A percentile compares a stretch with the other conserved stretches of the same genome.
Evolutionary conservation across 345 rosid species (phyloP).

Genomic region (Xanthoceras sorbifolium): DNA sequence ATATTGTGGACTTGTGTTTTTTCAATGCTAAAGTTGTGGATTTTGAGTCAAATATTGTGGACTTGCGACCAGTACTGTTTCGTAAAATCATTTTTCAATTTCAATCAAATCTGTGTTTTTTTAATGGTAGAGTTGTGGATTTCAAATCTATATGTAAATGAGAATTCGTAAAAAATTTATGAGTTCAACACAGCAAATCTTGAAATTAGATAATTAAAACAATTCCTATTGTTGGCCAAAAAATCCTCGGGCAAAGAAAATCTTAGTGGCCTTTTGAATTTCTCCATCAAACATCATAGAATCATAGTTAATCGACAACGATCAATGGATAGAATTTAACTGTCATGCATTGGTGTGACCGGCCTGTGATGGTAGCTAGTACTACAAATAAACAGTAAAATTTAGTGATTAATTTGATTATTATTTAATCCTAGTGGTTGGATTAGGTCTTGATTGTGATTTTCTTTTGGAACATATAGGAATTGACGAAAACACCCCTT

Average conservation of each 20-base stretch:
- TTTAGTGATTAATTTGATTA: neutral
- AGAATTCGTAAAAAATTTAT: too few species aligned
- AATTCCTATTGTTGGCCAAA: neutral
- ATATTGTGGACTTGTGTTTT: too few species aligned
- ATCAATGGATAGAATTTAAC: neutral
- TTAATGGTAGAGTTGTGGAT: neutral
- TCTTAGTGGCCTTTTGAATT: neutral
- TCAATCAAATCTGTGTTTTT: too few species aligned
- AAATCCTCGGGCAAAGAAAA: too few species aligned
- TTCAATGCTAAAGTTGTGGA: too few species aligned
- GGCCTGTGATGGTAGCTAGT: neutral
- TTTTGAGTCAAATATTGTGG: too few species aligned
- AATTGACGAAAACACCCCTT: neutral
- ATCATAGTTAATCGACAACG: neutral
- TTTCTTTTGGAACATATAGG: neutral
- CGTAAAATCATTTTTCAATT: too few species aligned
- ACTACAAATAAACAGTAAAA: neutral
- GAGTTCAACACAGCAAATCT: too few species aligned
- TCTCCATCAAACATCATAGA: neutral
- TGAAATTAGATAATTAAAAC: neutral
- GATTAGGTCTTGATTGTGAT: slow-evolving; percentile 18
- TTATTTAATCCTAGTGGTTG: neutral
- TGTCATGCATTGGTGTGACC: neutral
- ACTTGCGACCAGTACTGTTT: too few species aligned
- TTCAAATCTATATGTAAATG: neutral